These are phyloP conservation scores for Cystofilobasidium bisporidii DNA, from an alignment of 768 basidiomycete genomes.

Conservation along the genomic window DNA sequence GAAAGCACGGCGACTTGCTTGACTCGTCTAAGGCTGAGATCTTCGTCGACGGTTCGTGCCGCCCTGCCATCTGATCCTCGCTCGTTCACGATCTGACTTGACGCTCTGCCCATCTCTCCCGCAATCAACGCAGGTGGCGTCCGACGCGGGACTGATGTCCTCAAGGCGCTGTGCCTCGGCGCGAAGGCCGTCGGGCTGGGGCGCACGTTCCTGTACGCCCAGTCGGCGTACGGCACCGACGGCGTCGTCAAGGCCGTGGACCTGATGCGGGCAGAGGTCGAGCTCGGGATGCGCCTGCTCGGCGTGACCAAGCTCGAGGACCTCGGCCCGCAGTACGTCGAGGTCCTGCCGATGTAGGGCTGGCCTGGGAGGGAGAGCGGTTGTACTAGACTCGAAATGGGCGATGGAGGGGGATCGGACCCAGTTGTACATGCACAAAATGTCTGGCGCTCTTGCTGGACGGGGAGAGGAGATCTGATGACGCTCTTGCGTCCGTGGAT, in stretches of 20 bases:
- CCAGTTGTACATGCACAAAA: no score
- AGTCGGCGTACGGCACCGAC: slow-evolving; percentile 30
- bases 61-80: not conserved
- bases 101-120: not conserved
- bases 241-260: slow-evolving; percentile 26
- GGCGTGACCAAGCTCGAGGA: slow-evolving; percentile 59
- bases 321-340: slow-evolving; percentile 64
- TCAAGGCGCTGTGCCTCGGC: slow-evolving; percentile 38
- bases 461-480: no score
- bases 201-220: slow-evolving; percentile 62
- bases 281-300: slow-evolving; percentile 62
- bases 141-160: slow-evolving; percentile 45
- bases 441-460: no score
- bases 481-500: no score
- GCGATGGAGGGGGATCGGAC: not conserved
- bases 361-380: not conserved
- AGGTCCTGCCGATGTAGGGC: slow-evolving; percentile 27
- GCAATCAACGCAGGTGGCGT: slow-evolving; percentile 44
- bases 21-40: slow-evolving; percentile 6
- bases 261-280: slow-evolving; percentile 65
- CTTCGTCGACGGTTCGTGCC: slow-evolving; percentile 13
- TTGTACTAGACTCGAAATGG: no score
- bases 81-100: no score
- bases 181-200: slow-evolving; percentile 39
- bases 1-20: slow-evolving; percentile 8